Percentiles rank a stretch among this genome's conserved stretches.
phyloP scores from a whole-genome alignment of 139 green algal genomes.

The Chlorella sp. region DNA sequence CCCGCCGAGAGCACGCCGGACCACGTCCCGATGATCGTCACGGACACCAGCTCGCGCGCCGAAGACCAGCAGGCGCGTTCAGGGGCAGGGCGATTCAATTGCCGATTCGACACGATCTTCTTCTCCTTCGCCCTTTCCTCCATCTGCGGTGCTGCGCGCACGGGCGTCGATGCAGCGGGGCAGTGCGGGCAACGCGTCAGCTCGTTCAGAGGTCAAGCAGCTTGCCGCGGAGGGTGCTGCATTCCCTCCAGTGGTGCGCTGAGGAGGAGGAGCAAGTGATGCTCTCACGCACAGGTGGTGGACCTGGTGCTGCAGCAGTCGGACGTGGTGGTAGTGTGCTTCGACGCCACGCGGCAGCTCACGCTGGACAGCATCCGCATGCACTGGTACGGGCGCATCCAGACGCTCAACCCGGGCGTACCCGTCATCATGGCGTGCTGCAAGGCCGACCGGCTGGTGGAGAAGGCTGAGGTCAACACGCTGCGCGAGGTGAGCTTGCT shows the following conservation, averaged over 20 bases:
- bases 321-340: constrained; percentile 73
- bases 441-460: constrained; percentile 13
- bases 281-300: constrained; percentile 7
- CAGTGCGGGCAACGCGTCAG: no score
- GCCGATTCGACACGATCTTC: neutral
- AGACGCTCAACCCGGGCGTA: constrained; percentile 16
- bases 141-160: no score
- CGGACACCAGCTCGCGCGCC: constrained; percentile 65
- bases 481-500: constrained; percentile 9
- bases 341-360: constrained; percentile 34
- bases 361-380: constrained; percentile 51
- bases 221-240: no score
- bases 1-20: constrained; percentile 64
- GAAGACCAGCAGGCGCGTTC: constrained; percentile 57
- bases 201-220: no score
- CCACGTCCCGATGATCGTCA: constrained; percentile 61
- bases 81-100: neutral
- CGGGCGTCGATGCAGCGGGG: no score
- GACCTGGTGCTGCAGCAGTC: constrained; percentile 50
- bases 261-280: no score
- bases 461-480: neutral
- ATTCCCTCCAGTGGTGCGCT: no score
- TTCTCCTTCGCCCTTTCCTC: neutral
- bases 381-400: constrained; percentile 29
- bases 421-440: constrained; percentile 23